A percentile compares a stretch with the other conserved stretches of the same genome.
Evolutionary conservation across 352 stramenopile species (phyloP).

Genomic region (Globisporangium cystogenes): DNA sequence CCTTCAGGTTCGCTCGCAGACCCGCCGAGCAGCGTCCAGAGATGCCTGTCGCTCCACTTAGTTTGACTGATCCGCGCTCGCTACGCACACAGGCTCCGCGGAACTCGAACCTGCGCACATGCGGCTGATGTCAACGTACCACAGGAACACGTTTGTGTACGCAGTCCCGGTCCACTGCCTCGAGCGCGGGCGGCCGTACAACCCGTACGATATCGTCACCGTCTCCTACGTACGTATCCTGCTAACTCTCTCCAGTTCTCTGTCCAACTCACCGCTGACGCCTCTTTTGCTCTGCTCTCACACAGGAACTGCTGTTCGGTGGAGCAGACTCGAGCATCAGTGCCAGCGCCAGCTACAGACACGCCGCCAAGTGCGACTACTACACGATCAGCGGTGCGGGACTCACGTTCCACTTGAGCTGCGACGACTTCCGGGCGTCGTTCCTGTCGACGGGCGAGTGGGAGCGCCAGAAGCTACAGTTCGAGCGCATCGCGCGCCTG

Average conservation of each 20-base stretch:
- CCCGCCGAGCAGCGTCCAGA: not conserved
- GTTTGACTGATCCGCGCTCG: not conserved
- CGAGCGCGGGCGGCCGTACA: slow-evolving; percentile 34
- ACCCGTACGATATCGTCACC: slow-evolving; percentile 63
- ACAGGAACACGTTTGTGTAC: slow-evolving; percentile 61
- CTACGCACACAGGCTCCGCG: not conserved
- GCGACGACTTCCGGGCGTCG: slow-evolving; percentile 29
- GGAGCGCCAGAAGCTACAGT: slow-evolving; percentile 48
- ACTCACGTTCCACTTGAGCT: slow-evolving; percentile 59
- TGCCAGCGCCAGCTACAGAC: not conserved
- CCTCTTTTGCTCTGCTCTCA: not conserved
- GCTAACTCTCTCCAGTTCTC: too few relatives aligned
- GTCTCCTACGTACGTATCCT: slow-evolving; percentile 48
- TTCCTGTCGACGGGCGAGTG: slow-evolving; percentile 43
- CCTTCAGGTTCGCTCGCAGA: not conserved
- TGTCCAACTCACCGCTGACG: not conserved
- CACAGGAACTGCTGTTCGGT: slow-evolving; percentile 1
- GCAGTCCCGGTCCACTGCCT: slow-evolving; percentile 55
- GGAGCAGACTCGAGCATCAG: not conserved
- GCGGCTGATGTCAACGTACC: slow-evolving; percentile 5
- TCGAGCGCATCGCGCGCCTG: slow-evolving; percentile 26
- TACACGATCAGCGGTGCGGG: slow-evolving; percentile 58
- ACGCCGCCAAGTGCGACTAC: slow-evolving; percentile 44
- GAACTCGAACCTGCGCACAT: not conserved
- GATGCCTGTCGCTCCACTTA: too few relatives aligned